These are phyloP conservation scores for Tetrahymena malaccensis DNA, from an alignment of 73 alveolate species.

Conservation along the genomic window DNA sequence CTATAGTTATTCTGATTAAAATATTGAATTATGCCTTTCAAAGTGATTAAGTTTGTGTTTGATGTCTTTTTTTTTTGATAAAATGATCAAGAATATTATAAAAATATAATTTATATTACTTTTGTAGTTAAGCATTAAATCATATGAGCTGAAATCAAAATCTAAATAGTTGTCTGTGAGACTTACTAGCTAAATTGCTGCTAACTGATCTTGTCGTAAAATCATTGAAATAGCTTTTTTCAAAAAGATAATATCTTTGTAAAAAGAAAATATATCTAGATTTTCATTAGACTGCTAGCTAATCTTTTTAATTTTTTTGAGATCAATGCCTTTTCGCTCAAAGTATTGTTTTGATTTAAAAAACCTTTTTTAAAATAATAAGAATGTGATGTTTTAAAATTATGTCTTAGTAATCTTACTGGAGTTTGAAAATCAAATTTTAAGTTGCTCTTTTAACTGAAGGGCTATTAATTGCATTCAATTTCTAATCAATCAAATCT, in stretches of 20 bases:
- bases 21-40: neutral
- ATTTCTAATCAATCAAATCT: too few species aligned
- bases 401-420: neutral
- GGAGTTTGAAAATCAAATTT: too few species aligned
- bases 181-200: neutral
- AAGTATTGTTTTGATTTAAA: too few species aligned
- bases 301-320: neutral
- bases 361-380: neutral
- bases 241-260: neutral
- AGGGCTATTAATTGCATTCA: neutral
- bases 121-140: too few species aligned
- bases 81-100: too few species aligned
- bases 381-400: too few species aligned
- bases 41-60: too few species aligned
- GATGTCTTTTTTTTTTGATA: neutral
- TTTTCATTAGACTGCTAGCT: too few species aligned
- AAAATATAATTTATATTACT: neutral
- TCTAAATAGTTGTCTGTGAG: neutral
- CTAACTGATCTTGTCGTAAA: neutral
- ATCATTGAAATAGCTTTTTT: neutral
- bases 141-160: neutral
- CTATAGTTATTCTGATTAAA: neutral
- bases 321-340: neutral
- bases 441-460: too few species aligned
- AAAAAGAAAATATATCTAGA: too few species aligned